Percentiles rank a stretch among this genome's conserved stretches.
Conservation (phyloP, 352 stramenopile genomes). For the Phytophthora multivora region DNA sequence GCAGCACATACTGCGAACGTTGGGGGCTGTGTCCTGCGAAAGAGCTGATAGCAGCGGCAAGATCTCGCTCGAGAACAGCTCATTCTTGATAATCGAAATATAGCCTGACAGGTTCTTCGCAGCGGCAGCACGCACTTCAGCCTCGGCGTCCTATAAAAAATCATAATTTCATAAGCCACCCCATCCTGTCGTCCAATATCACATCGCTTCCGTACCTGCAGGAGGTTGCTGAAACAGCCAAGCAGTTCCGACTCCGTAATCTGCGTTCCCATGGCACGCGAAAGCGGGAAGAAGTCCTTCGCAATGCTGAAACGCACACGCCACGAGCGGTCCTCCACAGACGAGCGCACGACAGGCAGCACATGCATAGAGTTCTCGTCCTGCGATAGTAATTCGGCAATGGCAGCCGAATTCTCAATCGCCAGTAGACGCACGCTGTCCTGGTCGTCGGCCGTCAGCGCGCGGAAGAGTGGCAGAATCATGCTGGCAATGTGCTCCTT, state of each 20-base stretch:
- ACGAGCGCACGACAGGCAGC: conserved; percentile 77
- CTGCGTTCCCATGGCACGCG: conserved; percentile 75
- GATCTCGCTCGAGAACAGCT: conserved; percentile 91
- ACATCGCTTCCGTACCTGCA: conserved; percentile 61
- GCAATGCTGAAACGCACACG: conserved; percentile 94
- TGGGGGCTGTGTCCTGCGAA: conserved; percentile 92
- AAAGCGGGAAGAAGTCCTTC: conserved; percentile 92
- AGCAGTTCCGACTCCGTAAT: conserved; percentile 90
- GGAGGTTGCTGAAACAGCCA: conserved; percentile 89
- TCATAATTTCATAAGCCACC: conserved; percentile 2
- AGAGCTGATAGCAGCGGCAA: conserved; percentile 89
- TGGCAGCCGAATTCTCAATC: conserved; percentile 87
- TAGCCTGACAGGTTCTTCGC: conserved; percentile 94
- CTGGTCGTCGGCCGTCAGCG: conserved; percentile 92
- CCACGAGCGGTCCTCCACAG: conserved; percentile 89
- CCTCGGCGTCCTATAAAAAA: conserved; percentile 80
- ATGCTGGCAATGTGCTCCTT: conserved; percentile 72
- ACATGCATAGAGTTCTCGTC: conserved; percentile 82
- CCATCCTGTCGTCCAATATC: background rate
- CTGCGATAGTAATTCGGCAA: conserved; percentile 69
- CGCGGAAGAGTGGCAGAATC: conserved; percentile 87
- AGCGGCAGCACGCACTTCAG: conserved; percentile 92
- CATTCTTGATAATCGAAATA: conserved; percentile 90
- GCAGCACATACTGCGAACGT: conserved; percentile 72
- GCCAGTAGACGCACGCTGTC: conserved; percentile 94